Evolutionary conservation across 306 rosid genomes (phyloP), one percentile per base, ranked within the genome.

Genomic region (Corylus americana): DNA sequence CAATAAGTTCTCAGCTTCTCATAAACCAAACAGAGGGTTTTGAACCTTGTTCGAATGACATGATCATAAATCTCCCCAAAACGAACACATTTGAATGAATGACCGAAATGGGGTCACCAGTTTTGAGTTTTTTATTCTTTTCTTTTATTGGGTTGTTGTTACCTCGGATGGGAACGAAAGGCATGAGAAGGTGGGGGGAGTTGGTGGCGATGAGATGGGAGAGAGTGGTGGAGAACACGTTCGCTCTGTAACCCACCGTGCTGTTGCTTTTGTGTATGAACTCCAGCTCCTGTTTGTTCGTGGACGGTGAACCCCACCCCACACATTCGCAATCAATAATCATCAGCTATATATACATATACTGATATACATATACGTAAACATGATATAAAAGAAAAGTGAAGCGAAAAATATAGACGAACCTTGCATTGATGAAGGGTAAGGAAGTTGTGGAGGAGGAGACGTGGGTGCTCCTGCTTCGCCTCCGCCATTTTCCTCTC

Each of bases 211-310:
- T 86, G 73, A 91, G 96, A 88, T 93, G 99, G 27, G 97, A 90
- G 3, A 95, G 93, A 78, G 94, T 93, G 70, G 96, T 91, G 8
- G 98, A 95, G 83, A 95, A 93, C 9, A 93, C 98, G 54, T 87
- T 84, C 66, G 97, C 88, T 82, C 97, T 89, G 80, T 95, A 95
- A 68, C 98, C 99, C 1, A 90, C 98, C 3, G 94, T 90, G 78
- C 96, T 85, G 83, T 90, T 78, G 82, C 98, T 91, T 86, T 91
- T 93, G 90, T 95, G 99, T 44, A 95, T 89, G 80, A 90, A 95
- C 73, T 93, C 94, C 76, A 95, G 89, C 72, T 95, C 97, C 90
- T 75, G 50, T 11, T 20, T 59, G 25, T 59, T 59, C 8, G 35
- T 25, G 66, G 66, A 55, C 83, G 70, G 6, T 37, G 58, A 49